phyloP scores from a whole-genome alignment of 1,284 basidiomycete species.

The Taiwanofungus camphoratus region DNA sequence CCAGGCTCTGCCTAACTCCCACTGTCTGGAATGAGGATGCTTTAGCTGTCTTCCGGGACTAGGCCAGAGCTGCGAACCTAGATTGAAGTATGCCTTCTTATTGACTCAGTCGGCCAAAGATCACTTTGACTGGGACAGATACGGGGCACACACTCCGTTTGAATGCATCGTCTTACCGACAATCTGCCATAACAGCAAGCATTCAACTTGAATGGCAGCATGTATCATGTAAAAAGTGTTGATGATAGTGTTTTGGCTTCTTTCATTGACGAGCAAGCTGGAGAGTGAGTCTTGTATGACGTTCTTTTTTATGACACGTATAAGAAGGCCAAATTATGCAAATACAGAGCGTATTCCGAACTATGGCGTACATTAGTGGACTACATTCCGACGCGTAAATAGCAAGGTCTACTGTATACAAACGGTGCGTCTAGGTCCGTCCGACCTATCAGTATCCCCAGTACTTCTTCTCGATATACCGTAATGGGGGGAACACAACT shows the following conservation, averaged over 20 bases:
- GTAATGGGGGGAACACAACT: conserved; percentile 25
- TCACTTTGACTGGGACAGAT: conserved; percentile 77
- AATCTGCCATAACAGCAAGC: too few species aligned
- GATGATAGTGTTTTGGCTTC: too few species aligned
- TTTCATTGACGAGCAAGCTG: too few species aligned
- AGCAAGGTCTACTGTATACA: conserved; percentile 6
- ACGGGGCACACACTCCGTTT: conserved; percentile 72
- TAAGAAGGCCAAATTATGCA: conserved; percentile 1
- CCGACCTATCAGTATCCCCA: conserved; percentile 14
- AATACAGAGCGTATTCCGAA: conserved; percentile 4
- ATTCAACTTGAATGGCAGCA: too few species aligned
- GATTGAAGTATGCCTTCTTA: conserved; percentile 51
- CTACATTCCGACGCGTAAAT: not conserved
- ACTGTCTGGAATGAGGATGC: conserved; percentile 20
- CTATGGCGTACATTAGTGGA: conserved; percentile 9
- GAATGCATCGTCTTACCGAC: too few species aligned
- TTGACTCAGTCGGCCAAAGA: conserved; percentile 72
- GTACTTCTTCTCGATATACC: conserved; percentile 25
- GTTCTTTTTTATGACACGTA: too few species aligned
- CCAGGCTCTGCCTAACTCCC: conserved; percentile 14
- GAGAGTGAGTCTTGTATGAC: too few species aligned
- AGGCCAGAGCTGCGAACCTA: conserved; percentile 42
- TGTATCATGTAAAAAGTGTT: too few species aligned
- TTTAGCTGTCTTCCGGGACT: conserved; percentile 10
- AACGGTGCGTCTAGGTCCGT: too few species aligned